Base-by-base conservation (phyloP, 1,284 basidiomycete genomes). In the Melampsora larici-populina region DNA sequence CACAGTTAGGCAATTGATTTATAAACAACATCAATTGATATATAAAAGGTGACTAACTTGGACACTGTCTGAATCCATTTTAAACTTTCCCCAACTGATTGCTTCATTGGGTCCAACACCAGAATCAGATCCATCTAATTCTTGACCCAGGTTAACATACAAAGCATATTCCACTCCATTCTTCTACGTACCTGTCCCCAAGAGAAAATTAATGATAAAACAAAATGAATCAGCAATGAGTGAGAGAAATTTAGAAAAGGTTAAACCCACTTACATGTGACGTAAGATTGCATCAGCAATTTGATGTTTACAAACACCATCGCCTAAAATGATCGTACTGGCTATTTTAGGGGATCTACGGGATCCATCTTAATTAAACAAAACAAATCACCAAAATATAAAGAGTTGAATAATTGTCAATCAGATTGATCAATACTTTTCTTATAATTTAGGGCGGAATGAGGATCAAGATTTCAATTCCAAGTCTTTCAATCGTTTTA, bases 211-310 rank as follows among this genome's bases (percentile, higher is more conserved):
- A 31, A 68, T 36, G 1, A 65, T 11, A 18, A 65, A 24, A 46
- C 5, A 26, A 17, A 55, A 13, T 21, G 40, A 74, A 1, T 36
- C 6, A 15, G 24, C 11, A 43, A 43, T 1, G 6, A 43, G 51
- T 11, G 33, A 51, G 51, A 13, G 18, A 26, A n/a, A n/a, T 58
- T 31, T 49, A 18, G 24, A 70, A 21, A 46, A 17, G 36, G 17
- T 43, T 13, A 18, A 65, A 3, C 13, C 8, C 1, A 64, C 79
- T 76, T 18, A 80, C 78, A 79, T 84, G 84, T 36, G 84, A 79
- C 83, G n/a, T n/a, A n/a, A n/a, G n/a, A 84, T 84, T 17, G 83
- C 83, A 58, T 84, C 84, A 26, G 83, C 83, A 62, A 84, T 84
- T 70, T 84, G 83, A 73, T 84, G 83, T 79, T 84, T 84, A 80